Percentiles rank a stretch among this genome's conserved stretches.
Evolutionary conservation across 306 rosid genomes (phyloP).

Genomic region (Acacia crassicarpa): DNA sequence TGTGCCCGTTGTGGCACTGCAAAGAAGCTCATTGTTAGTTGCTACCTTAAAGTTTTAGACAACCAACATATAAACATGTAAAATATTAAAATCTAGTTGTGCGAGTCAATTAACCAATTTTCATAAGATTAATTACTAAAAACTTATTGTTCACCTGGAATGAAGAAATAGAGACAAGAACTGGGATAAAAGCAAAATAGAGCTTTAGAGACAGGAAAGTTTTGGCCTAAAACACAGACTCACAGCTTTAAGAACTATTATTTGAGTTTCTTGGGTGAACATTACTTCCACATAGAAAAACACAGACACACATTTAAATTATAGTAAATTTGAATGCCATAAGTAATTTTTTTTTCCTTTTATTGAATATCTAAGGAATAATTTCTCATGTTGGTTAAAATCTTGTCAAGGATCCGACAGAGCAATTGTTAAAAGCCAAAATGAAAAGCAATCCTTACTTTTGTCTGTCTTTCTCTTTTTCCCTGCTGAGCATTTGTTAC

Average conservation of each 20-base stretch:
- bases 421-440: background rate
- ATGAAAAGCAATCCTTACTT: background rate
- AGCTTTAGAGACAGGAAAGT: background rate
- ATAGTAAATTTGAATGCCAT: background rate
- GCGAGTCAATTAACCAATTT: constrained; percentile 18
- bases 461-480: background rate
- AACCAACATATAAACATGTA: background rate
- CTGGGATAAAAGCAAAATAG: constrained; percentile 2
- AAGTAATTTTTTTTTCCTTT: background rate
- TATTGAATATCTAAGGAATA: background rate
- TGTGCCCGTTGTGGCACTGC: constrained; percentile 99
- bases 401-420: background rate
- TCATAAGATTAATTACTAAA: background rate
- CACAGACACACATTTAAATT: background rate
- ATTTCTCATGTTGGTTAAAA: background rate
- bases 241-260: background rate
- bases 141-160: constrained; percentile 6
- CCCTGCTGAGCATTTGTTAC: background rate
- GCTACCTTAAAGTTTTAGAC: background rate
- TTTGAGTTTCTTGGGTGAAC: background rate
- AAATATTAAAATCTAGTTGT: constrained; percentile 17
- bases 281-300: background rate
- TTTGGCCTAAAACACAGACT: constrained; percentile 3
- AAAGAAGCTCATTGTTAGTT: constrained; percentile 36
- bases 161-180: background rate